Conservation (phyloP, 2,329 filamentous ascomycete species). For the Epicoccum sorghinum region DNA sequence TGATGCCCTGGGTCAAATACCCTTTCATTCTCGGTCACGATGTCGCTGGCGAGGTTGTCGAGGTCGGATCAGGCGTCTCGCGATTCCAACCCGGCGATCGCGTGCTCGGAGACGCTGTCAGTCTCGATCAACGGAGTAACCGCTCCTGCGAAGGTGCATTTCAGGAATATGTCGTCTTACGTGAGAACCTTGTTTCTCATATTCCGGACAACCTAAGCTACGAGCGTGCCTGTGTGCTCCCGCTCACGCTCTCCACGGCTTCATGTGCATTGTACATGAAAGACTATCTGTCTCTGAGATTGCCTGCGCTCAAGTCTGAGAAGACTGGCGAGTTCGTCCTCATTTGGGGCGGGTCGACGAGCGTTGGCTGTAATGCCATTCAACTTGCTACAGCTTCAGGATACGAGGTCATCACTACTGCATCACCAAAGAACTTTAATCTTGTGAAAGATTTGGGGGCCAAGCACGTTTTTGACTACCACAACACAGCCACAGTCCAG, state of each 20-base stretch:
- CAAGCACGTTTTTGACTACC: slow-evolving; percentile 56
- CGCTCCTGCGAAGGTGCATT: slow-evolving; percentile 55
- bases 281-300: slow-evolving; percentile 15
- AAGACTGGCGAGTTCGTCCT: slow-evolving; percentile 46
- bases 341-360: slow-evolving; percentile 57
- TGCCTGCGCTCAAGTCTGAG: slow-evolving; percentile 49
- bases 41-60: slow-evolving; percentile 51
- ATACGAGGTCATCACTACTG: slow-evolving; percentile 52
- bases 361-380: slow-evolving; percentile 56
- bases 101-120: slow-evolving; percentile 42
- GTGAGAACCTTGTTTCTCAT: slow-evolving; percentile 53
- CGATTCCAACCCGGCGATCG: slow-evolving; percentile 51
- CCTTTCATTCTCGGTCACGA: slow-evolving; percentile 44
- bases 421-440: slow-evolving; percentile 54
- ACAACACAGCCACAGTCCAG: slow-evolving; percentile 16
- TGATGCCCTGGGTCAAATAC: slow-evolving; percentile 12
- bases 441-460: slow-evolving; percentile 55
- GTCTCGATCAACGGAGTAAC: slow-evolving; percentile 14
- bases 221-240: slow-evolving; percentile 56
- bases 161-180: slow-evolving; percentile 57
- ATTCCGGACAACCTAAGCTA: slow-evolving; percentile 56
- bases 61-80: slow-evolving; percentile 49
- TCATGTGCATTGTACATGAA: slow-evolving; percentile 19
- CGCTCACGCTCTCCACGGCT: slow-evolving; percentile 21
- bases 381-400: slow-evolving; percentile 56